Conservation (phyloP, 108 stramenopile species). For the Stephanodiscus triporus region DNA sequence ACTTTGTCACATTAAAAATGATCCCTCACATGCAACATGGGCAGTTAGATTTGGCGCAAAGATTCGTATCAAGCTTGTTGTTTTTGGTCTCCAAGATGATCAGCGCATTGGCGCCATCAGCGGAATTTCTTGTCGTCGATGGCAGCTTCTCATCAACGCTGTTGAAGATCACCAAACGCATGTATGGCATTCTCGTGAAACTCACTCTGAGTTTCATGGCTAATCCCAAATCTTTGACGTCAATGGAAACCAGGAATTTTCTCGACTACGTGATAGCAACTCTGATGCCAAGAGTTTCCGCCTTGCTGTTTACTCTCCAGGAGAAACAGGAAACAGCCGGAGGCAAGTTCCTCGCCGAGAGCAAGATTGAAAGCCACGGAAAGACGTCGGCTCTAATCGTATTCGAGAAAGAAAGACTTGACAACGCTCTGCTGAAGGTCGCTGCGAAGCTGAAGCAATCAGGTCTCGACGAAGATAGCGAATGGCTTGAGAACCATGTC, state of each 20-base stretch:
- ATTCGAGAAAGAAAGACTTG: slow-evolving; percentile 52
- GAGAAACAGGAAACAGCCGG: slow-evolving; percentile 39
- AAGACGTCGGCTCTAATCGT: slow-evolving; percentile 42
- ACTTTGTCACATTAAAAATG: slow-evolving; percentile 45
- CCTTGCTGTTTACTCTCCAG: slow-evolving; percentile 32
- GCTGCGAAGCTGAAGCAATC: slow-evolving; percentile 33
- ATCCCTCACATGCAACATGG: slow-evolving; percentile 34
- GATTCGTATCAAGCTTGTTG: slow-evolving; percentile 31
- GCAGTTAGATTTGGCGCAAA: slow-evolving; percentile 26
- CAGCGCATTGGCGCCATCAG: slow-evolving; percentile 38
- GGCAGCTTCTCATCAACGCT: slow-evolving; percentile 43
- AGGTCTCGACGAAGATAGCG: slow-evolving; percentile 36
- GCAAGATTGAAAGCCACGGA: slow-evolving; percentile 51
- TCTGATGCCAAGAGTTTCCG: slow-evolving; percentile 31
- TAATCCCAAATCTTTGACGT: slow-evolving; percentile 27
- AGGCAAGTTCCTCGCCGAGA: slow-evolving; percentile 49
- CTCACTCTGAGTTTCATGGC: slow-evolving; percentile 35
- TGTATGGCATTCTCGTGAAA: slow-evolving; percentile 37
- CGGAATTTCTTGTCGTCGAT: slow-evolving; percentile 35
- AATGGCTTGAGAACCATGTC: slow-evolving; percentile 47
- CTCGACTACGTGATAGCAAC: slow-evolving; percentile 31
- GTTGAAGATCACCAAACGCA: slow-evolving; percentile 43
- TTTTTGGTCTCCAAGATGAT: slow-evolving; percentile 37
- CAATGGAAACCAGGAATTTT: slow-evolving; percentile 25
- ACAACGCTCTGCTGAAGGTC: slow-evolving; percentile 48